These are phyloP conservation scores for Pochonia chlamydosporia DNA, from an alignment of 2,329 filamentous ascomycete genomes.

Conservation along the genomic window DNA sequence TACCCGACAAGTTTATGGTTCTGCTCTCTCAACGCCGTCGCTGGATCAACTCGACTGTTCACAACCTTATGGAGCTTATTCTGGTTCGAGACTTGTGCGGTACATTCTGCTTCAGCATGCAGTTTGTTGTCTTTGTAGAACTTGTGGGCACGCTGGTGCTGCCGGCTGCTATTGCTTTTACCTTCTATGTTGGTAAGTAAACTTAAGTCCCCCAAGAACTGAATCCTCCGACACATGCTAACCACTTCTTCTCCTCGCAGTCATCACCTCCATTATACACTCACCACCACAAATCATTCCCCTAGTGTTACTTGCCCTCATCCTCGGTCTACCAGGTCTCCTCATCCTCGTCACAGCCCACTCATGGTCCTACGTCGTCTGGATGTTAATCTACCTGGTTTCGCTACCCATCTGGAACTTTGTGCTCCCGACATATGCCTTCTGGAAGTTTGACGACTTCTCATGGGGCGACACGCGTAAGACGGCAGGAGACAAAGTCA, in stretches of 20 bases:
- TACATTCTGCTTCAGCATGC: constrained; percentile 99
- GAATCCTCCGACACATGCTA: neutral
- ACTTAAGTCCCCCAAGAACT: neutral
- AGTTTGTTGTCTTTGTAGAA: constrained; percentile 96
- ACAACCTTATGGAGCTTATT: constrained; percentile 97
- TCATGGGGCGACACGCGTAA: constrained; percentile 98
- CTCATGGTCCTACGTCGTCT: constrained; percentile 82
- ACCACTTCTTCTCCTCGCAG: constrained; percentile 35
- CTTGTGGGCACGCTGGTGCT: constrained; percentile 90
- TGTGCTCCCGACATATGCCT: constrained; percentile 85
- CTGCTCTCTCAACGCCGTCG: constrained; percentile 89
- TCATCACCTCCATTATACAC: constrained; percentile 78
- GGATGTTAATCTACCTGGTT: constrained; percentile 94
- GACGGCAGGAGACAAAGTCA: constrained; percentile 83
- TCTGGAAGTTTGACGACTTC: constrained; percentile 99
- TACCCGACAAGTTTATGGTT: constrained; percentile 88
- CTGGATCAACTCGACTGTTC: constrained; percentile 99
- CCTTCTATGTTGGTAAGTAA: constrained; percentile 83
- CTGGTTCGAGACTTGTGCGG: constrained; percentile 94
- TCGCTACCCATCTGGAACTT: constrained; percentile 98
- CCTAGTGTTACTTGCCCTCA: constrained; percentile 79
- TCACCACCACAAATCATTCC: constrained; percentile 81
- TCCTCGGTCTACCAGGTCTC: constrained; percentile 86
- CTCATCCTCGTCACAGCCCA: constrained; percentile 92
- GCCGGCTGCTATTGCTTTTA: constrained; percentile 94